Evolutionary conservation across 1,139 yeast genomes (phyloP).

Genomic region (Oligophagozyma castellii): DNA sequence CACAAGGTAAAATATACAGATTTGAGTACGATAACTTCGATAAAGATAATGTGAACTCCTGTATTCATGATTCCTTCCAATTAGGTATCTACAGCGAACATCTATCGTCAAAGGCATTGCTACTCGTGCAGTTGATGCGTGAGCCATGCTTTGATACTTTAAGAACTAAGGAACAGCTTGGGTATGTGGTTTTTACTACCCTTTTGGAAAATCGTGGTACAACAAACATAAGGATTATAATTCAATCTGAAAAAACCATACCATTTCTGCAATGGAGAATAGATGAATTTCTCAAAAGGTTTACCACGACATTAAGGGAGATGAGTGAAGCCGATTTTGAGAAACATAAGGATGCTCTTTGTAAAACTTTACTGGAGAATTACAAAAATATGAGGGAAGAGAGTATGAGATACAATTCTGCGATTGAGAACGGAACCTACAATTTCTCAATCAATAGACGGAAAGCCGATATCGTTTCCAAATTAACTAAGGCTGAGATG

Average conservation of each 20-base stretch:
- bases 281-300: constrained; percentile 39
- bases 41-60: constrained; percentile 63
- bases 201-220: constrained; percentile 56
- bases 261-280: constrained; percentile 68
- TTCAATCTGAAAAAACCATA: constrained; percentile 76
- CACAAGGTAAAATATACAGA: constrained; percentile 31
- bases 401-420: constrained; percentile 46
- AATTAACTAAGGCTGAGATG: constrained; percentile 44
- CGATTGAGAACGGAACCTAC: constrained; percentile 62
- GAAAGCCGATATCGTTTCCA: constrained; percentile 43
- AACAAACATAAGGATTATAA: constrained; percentile 61
- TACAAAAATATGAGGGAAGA: constrained; percentile 72
- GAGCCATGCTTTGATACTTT: constrained; percentile 86
- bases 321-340: constrained; percentile 51
- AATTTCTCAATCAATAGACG: constrained; percentile 49
- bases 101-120: constrained; percentile 39
- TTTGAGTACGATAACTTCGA: constrained; percentile 47
- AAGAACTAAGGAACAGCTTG: constrained; percentile 85
- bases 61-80: constrained; percentile 69
- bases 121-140: constrained; percentile 55
- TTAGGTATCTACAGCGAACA: constrained; percentile 35
- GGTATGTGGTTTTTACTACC: constrained; percentile 81
- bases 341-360: constrained; percentile 56
- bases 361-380: constrained; percentile 52
- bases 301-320: constrained; percentile 26